Base-by-base conservation (phyloP, 805 yeast genomes). In the Pichia cabralensis region DNA sequence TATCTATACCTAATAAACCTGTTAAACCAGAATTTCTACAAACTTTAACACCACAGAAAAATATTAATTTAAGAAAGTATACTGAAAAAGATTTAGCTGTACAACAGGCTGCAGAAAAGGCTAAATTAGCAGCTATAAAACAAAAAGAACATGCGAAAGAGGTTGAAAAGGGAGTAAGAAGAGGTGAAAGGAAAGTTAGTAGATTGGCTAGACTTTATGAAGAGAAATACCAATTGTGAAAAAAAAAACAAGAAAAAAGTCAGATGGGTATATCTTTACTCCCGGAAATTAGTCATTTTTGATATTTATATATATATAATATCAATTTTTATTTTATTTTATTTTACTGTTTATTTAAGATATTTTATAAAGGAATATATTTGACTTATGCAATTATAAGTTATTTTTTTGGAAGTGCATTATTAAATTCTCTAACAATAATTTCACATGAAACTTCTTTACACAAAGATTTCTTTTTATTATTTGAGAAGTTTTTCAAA, bases 391-490 rank as follows among this genome's bases (percentile, higher is more conserved):
- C n/a, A n/a, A n/a, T n/a, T n/a, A n/a, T n/a, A n/a, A n/a, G 9
- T n/a, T 36, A 46, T 31, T 46, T 39, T 30, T 44, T 44, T 35
- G 55, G 54, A 16, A 53, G 40, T 23, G 67, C 56, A 50, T 74
- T 67, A 16, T 67, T 67, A 52, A 83, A 89, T 44, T 86, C 96
- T 43, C 95, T 70, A 12, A 92, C 86, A 5, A 78, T 67, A 33
- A 88, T 75, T 33, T 71, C 78, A 58, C 98, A 92, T 31, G 68
- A 66, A 20, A 81, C 79, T 48, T 89, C 95, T 38, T 68, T 62
- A 58, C 98, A 92, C 41, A 92, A 67, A 35, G 75, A 74, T 46
- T 70, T 73, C 48, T 69, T 70, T 40, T 65, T 61, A 36, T 56
- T 53, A 9, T 61, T 62, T 1, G 92, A 81, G 10, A 83, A 73